Percentiles rank a stretch among this genome's conserved stretches.
These are phyloP conservation scores for Ehretia macrophylla DNA, from an alignment of 257 asterid species.

Conservation along the genomic window DNA sequence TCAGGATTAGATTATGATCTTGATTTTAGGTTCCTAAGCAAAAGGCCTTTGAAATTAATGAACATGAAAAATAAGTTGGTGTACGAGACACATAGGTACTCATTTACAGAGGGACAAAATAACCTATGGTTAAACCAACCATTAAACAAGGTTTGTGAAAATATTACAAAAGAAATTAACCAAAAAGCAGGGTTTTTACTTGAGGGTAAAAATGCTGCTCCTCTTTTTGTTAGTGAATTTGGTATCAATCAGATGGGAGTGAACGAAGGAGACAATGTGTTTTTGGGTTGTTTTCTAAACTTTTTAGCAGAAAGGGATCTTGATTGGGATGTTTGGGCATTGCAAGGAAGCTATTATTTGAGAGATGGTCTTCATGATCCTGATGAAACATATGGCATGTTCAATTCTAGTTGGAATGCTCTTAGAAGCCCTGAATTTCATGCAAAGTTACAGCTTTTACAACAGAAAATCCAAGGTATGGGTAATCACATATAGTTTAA, in stretches of 20 bases:
- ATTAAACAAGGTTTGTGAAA: conserved; percentile 13
- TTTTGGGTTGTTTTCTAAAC: conserved; percentile 32
- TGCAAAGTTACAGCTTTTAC: conserved; percentile 28
- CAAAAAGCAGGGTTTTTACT: conserved; percentile 13
- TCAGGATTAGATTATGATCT: conserved; percentile 56
- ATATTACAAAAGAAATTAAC: conserved; percentile 5
- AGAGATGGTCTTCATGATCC: conserved; percentile 29
- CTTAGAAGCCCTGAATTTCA: conserved; percentile 29
- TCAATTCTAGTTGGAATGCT: conserved; percentile 32
- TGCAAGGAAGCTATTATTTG: conserved; percentile 49
- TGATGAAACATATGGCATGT: conserved; percentile 46
- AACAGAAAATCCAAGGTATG: conserved; percentile 27
- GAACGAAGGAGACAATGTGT: conserved; percentile 27
- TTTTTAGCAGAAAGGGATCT: conserved; percentile 41
- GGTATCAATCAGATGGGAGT: conserved; percentile 29
- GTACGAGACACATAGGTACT: conserved; percentile 69
- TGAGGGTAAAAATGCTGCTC: conserved; percentile 27
- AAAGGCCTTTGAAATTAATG: conserved; percentile 22
- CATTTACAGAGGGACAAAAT: conserved; percentile 17
- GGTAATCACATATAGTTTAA: no score
- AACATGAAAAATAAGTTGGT: conserved; percentile 42
- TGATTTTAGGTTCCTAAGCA: conserved; percentile 31
- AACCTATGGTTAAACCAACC: not conserved
- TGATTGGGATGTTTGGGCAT: conserved; percentile 65
- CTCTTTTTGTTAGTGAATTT: conserved; percentile 55